These are phyloP conservation scores for Claviceps africana DNA, from an alignment of 2,329 filamentous ascomycete genomes.

Conservation along the genomic window DNA sequence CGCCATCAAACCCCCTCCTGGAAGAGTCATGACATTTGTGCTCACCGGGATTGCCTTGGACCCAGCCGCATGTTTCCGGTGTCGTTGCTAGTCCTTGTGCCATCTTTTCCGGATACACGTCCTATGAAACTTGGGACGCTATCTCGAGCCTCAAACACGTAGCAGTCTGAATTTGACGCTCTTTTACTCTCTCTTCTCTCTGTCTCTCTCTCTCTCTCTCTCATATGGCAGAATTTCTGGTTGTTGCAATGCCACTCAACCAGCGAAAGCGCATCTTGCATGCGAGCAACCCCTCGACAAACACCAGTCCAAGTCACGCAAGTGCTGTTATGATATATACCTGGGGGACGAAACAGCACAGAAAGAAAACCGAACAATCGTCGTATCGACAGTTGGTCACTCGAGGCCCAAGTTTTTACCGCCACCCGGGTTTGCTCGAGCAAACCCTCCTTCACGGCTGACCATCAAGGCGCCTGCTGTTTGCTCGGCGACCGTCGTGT, in stretches of 20 bases:
- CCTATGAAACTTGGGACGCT: neutral
- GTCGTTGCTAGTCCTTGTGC: neutral
- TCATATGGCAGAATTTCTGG: neutral
- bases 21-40: neutral
- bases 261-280: neutral
- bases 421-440: neutral
- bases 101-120: neutral
- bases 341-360: neutral
- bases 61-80: slow-evolving; percentile 10
- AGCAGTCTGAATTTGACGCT: no score
- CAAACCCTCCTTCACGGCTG: neutral
- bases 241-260: neutral
- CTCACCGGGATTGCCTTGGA: slow-evolving; percentile 10
- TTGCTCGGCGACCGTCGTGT: neutral
- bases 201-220: no score
- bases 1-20: no score
- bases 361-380: neutral
- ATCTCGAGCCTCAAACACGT: neutral
- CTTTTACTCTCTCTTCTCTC: no score
- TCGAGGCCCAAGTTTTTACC: neutral
- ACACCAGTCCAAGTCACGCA: neutral
- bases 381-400: neutral
- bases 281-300: neutral
- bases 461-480: neutral
- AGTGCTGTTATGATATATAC: neutral